Evolutionary conservation across 2,329 filamentous ascomycete genomes (phyloP).

Genomic region (Verticillium isaacii): DNA sequence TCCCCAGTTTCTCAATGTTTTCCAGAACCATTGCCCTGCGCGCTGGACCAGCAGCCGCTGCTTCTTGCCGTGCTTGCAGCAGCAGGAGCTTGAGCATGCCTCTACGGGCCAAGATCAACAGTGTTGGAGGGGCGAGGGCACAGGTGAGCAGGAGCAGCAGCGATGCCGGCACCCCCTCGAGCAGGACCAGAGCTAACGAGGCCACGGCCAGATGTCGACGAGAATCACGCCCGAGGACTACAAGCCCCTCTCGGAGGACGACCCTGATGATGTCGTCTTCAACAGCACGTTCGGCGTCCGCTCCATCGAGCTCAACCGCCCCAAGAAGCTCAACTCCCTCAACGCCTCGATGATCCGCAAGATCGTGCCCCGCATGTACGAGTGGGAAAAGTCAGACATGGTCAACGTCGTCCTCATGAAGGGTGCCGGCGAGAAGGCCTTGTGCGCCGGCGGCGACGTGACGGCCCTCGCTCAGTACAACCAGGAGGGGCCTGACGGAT

Average conservation of each 20-base stretch:
- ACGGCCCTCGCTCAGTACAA: constrained; percentile 72
- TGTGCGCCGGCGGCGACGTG: constrained; percentile 94
- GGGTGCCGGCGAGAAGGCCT: constrained; percentile 76
- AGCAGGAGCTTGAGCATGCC: constrained; percentile 60
- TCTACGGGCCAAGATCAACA: constrained; percentile 69
- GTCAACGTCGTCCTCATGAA: constrained; percentile 92
- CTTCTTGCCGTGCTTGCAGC: constrained; percentile 33
- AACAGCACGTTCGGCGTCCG: constrained; percentile 83
- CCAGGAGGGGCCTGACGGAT: constrained; percentile 60
- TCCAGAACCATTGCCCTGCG: constrained; percentile 47
- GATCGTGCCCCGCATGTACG: constrained; percentile 80
- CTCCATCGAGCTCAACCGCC: constrained; percentile 90
- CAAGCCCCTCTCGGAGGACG: constrained; percentile 62
- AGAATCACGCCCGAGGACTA: constrained; percentile 21
- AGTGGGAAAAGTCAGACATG: constrained; percentile 94
- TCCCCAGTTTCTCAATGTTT: constrained; percentile 41
- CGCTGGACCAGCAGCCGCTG: constrained; percentile 37
- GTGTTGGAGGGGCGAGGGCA: constrained; percentile 20
- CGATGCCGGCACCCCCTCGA: neutral
- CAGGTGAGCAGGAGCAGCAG: constrained; percentile 7
- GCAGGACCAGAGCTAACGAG: neutral
- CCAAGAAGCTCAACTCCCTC: constrained; percentile 85
- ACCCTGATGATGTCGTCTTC: constrained; percentile 89
- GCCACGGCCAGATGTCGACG: constrained; percentile 29
- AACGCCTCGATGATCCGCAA: constrained; percentile 94